phyloP scores from a whole-genome alignment of 2,329 filamentous ascomycete species.

The Aspergillus piperis region DNA sequence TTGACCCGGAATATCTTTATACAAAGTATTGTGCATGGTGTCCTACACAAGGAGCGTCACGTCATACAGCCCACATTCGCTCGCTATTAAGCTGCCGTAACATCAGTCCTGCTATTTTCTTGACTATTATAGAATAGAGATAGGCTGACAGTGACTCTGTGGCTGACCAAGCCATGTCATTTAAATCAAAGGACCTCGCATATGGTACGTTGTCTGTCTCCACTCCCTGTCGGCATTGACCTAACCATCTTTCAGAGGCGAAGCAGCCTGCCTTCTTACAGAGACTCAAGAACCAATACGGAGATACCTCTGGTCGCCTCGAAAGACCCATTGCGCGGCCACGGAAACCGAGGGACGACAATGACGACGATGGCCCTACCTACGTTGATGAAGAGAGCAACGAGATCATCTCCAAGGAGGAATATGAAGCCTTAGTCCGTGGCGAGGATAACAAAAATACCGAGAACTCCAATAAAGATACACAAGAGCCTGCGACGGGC shows the following conservation, averaged over 20 bases:
- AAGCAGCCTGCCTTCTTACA: conserved; percentile 48
- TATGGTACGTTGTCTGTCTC: conserved; percentile 37
- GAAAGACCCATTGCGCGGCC: conserved; percentile 40
- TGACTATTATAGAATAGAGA: not conserved
- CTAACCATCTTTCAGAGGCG: conserved; percentile 32
- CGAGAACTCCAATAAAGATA: conserved; percentile 9
- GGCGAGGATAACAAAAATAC: conserved; percentile 23
- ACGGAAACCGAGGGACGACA: conserved; percentile 36
- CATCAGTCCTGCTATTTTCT: not conserved
- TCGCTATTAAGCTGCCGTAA: not conserved
- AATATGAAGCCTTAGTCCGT: conserved; percentile 44
- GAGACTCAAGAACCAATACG: conserved; percentile 43
- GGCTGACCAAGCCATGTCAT: conserved; percentile 34
- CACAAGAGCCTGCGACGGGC: conserved; percentile 14
- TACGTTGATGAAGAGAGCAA: conserved; percentile 49
- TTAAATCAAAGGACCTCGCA: conserved; percentile 46
- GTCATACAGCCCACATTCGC: not conserved
- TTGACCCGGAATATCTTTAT: not conserved
- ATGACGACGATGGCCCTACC: conserved; percentile 46
- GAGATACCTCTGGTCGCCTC: conserved; percentile 37
- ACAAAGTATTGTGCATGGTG: not conserved
- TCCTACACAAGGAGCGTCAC: not conserved
- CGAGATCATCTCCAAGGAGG: conserved; percentile 46
- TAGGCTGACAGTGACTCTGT: conserved; percentile 13
- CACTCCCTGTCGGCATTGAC: conserved; percentile 4